These are phyloP conservation scores for Jimgerdemannia lactiflua DNA, from an alignment of 192 early-diverging fungal species.

Conservation along the genomic window DNA sequence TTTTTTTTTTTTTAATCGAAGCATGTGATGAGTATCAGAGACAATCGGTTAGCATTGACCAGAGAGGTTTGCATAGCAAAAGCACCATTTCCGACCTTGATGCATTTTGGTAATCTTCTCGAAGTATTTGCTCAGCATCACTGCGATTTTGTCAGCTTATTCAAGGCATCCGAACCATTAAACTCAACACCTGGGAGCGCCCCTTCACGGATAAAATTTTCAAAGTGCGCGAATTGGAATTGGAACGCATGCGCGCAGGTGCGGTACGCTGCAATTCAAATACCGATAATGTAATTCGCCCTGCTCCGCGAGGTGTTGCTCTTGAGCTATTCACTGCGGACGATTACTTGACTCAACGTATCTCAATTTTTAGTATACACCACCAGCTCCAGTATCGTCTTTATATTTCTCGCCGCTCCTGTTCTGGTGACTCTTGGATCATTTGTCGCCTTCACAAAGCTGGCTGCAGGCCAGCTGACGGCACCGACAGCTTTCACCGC, in stretches of 20 bases:
- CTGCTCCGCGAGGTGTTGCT: neutral
- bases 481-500: slow-evolving; percentile 79
- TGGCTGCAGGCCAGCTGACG: slow-evolving; percentile 49
- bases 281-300: too few relatives aligned
- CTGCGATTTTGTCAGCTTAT: slow-evolving; percentile 55
- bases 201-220: slow-evolving; percentile 61
- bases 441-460: slow-evolving; percentile 28
- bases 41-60: slow-evolving; percentile 75
- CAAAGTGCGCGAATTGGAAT: slow-evolving; percentile 42
- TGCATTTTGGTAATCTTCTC: neutral
- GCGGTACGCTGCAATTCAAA: too few relatives aligned
- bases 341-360: too few relatives aligned
- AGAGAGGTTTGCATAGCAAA: slow-evolving; percentile 10
- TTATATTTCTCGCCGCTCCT: slow-evolving; percentile 10
- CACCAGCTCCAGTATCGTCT: neutral
- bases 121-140: neutral
- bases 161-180: slow-evolving; percentile 90
- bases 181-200: slow-evolving; percentile 81
- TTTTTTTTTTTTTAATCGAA: too few relatives aligned
- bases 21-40: slow-evolving; percentile 51
- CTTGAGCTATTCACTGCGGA: neutral
- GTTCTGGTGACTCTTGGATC: slow-evolving; percentile 29
- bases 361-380: slow-evolving; percentile 12
- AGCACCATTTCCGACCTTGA: neutral
- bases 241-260: neutral